Conservation (phyloP, 257 asterid genomes). For the Solanum medicagineum region DNA sequence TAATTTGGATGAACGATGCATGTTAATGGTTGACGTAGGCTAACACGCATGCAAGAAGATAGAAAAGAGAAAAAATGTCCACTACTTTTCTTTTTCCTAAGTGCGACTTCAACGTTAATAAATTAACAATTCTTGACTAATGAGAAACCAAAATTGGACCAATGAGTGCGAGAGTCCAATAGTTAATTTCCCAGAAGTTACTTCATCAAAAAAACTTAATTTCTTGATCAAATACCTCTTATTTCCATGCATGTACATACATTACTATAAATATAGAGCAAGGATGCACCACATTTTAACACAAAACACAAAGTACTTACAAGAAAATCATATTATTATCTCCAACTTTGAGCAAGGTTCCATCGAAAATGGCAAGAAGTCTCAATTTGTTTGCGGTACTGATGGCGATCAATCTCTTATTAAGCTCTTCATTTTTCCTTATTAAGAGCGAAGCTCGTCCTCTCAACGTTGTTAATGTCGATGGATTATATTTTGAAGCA, state of each 20-base stretch:
- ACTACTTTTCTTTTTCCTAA: background rate
- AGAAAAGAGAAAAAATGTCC: background rate
- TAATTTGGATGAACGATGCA: background rate
- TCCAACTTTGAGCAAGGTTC: background rate
- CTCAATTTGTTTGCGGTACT: background rate
- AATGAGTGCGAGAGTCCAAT: background rate
- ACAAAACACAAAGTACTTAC: background rate
- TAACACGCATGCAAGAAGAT: background rate
- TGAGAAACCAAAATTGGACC: background rate
- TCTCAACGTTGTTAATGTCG: background rate
- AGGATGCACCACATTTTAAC: background rate
- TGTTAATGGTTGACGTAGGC: background rate
- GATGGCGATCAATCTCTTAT: background rate
- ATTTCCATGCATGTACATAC: background rate
- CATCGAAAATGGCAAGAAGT: background rate
- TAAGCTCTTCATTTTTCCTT: background rate
- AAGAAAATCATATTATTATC: background rate
- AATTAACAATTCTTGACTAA: background rate
- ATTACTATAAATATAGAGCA: background rate
- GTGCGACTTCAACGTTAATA: background rate
- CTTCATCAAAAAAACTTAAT: background rate
- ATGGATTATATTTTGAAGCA: constrained; percentile 4
- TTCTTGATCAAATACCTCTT: background rate
- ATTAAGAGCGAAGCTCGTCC: constrained; percentile 7
- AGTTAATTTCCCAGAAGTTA: background rate